phyloP scores from a whole-genome alignment of 2,329 filamentous ascomycete genomes.

The Colletotrichum sp. region DNA sequence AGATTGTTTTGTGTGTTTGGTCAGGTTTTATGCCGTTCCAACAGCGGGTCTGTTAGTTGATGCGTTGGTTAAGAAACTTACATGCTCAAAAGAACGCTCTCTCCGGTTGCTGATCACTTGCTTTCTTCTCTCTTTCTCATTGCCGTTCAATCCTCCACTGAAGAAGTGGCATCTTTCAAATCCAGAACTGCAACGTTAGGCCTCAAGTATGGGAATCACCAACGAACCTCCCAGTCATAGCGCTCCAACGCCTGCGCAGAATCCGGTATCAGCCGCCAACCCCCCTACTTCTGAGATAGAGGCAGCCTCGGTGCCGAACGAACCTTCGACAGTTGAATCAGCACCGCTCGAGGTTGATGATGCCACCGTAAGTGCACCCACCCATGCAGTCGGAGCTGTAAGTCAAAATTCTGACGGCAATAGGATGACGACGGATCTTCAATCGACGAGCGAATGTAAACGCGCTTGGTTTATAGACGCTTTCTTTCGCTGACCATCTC shows the following conservation, averaged over 20 bases:
- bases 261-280: accelerated
- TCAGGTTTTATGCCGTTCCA: not conserved
- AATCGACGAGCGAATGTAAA: not conserved
- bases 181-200: not conserved
- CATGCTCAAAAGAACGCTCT: not conserved
- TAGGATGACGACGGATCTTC: not conserved
- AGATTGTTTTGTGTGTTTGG: too few relatives aligned
- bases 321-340: not conserved
- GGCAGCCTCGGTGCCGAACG: accelerated
- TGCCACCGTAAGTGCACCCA: too few relatives aligned
- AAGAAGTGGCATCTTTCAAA: too few relatives aligned
- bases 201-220: not conserved
- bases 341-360: not conserved
- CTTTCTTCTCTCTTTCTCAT: too few relatives aligned
- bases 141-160: accelerated
- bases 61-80: accelerated
- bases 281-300: not conserved
- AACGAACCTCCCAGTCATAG: not conserved
- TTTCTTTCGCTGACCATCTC: not conserved
- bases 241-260: not conserved
- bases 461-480: too few relatives aligned
- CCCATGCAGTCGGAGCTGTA: too few relatives aligned
- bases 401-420: too few relatives aligned
- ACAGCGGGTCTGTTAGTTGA: not conserved
- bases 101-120: not conserved